phyloP scores from a whole-genome alignment of 306 rosid genomes.

The Oxytropis ochrocephala region DNA sequence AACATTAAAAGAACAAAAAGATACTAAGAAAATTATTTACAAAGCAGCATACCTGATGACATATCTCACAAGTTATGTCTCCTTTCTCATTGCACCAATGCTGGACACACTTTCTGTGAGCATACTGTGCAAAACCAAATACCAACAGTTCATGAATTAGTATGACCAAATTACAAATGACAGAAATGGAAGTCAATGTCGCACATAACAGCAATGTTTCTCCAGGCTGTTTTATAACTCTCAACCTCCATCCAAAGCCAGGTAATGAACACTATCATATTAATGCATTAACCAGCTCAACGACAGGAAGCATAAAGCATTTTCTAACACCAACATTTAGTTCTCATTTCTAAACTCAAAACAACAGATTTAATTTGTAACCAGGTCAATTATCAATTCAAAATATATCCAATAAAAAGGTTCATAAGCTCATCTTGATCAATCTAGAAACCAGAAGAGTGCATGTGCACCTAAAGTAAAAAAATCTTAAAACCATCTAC shows the following conservation, averaged over 20 bases:
- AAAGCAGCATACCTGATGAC: constrained; percentile 74
- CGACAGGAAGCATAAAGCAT: not conserved
- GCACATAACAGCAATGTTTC: not conserved
- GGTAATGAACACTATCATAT: not conserved
- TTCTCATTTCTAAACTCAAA: not conserved
- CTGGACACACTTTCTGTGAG: constrained; percentile 96
- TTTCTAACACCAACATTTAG: not conserved
- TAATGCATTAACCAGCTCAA: not conserved
- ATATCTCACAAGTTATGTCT: constrained; percentile 86
- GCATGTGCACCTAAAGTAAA: not conserved
- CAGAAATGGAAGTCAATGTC: constrained; percentile 1
- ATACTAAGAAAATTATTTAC: not conserved
- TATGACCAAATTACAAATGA: not conserved
- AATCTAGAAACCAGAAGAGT: not conserved
- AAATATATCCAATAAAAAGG: not conserved
- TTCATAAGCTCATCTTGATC: not conserved
- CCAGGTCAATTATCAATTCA: not conserved
- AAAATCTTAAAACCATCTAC: not conserved
- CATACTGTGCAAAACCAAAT: constrained; percentile 51
- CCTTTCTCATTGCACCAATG: constrained; percentile 99
- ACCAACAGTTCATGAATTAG: not conserved
- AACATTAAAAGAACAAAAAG: not conserved
- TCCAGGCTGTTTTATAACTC: not conserved
- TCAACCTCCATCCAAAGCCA: not conserved
- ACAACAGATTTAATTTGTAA: not conserved